Evolutionary conservation across 2,329 filamentous ascomycete species (phyloP).

Genomic region (Neocatenulostroma microsporum): DNA sequence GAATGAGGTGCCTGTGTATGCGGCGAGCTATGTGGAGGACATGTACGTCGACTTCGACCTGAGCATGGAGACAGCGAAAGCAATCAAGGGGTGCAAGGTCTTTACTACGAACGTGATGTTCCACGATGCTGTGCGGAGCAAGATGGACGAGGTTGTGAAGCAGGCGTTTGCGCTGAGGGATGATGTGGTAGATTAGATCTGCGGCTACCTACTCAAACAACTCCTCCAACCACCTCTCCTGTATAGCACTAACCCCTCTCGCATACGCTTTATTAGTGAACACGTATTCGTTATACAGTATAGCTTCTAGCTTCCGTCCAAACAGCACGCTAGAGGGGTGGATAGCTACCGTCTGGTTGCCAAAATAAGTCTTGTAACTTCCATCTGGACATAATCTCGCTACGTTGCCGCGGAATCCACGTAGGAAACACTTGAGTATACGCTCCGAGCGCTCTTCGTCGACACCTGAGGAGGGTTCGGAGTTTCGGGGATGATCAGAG

Average conservation of each 20-base stretch:
- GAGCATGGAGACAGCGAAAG: conserved; percentile 62
- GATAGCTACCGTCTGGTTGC: conserved; percentile 55
- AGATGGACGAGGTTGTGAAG: conserved; percentile 66
- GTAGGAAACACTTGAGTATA: conserved; percentile 51
- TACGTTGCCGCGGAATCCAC: conserved; percentile 54
- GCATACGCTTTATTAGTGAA: conserved; percentile 59
- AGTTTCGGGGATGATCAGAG: conserved; percentile 13
- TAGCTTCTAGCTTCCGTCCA: conserved; percentile 53
- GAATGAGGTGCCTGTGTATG: conserved; percentile 80
- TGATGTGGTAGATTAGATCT: conserved; percentile 48
- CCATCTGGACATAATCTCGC: conserved; percentile 53
- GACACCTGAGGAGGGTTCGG: background rate
- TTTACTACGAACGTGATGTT: conserved; percentile 83
- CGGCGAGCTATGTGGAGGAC: conserved; percentile 74
- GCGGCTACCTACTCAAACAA: background rate
- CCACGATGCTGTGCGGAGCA: conserved; percentile 70
- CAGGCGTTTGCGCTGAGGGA: conserved; percentile 72
- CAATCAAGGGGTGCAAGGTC: conserved; percentile 69
- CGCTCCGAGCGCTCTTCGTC: conserved; percentile 40
- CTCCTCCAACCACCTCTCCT: conserved; percentile 53
- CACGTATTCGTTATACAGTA: conserved; percentile 59
- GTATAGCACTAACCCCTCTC: conserved; percentile 53
- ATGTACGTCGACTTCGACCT: conserved; percentile 84
- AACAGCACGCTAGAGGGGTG: conserved; percentile 56
- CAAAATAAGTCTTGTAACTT: conserved; percentile 53